These are phyloP conservation scores for Aspergillus tamarii DNA, from an alignment of 2,329 filamentous ascomycete species.

Conservation along the genomic window DNA sequence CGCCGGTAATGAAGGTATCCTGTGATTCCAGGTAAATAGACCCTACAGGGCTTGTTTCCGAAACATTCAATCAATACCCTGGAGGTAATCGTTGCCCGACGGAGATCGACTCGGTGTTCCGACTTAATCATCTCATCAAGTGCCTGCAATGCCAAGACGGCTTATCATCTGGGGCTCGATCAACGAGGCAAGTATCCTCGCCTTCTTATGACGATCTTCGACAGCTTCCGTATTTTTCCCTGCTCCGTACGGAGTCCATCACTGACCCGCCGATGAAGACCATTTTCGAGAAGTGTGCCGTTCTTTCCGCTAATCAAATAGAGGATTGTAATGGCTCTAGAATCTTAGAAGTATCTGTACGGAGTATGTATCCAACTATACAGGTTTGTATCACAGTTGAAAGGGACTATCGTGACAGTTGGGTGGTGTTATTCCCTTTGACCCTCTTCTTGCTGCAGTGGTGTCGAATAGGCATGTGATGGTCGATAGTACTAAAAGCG, in stretches of 20 bases:
- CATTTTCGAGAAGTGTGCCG: not conserved
- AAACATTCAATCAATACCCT: not conserved
- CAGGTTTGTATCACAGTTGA: slow-evolving; percentile 8
- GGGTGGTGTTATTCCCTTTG: not conserved
- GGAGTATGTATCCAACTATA: slow-evolving; percentile 12
- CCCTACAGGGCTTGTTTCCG: not conserved
- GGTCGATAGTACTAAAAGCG: not conserved
- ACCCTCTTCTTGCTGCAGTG: not conserved
- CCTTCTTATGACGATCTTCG: slow-evolving; percentile 17
- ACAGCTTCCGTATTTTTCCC: slow-evolving; percentile 2
- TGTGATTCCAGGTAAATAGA: not conserved
- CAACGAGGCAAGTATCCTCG: slow-evolving; percentile 11
- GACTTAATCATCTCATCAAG: slow-evolving; percentile 9
- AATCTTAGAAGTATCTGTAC: slow-evolving; percentile 5
- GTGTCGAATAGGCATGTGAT: not conserved
- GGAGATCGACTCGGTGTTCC: slow-evolving; percentile 10
- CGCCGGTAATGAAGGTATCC: not conserved
- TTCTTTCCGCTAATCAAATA: not conserved
- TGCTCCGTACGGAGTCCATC: slow-evolving; percentile 4
- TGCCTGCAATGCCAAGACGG: slow-evolving; percentile 10
- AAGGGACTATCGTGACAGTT: not conserved
- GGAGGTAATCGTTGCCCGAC: not conserved
- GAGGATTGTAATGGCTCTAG: not conserved
- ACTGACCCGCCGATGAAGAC: not conserved
- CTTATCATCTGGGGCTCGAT: slow-evolving; percentile 7